Evolutionary conservation across 108 stramenopile species (phyloP).

Genomic region (Skeletonema tropicum): DNA sequence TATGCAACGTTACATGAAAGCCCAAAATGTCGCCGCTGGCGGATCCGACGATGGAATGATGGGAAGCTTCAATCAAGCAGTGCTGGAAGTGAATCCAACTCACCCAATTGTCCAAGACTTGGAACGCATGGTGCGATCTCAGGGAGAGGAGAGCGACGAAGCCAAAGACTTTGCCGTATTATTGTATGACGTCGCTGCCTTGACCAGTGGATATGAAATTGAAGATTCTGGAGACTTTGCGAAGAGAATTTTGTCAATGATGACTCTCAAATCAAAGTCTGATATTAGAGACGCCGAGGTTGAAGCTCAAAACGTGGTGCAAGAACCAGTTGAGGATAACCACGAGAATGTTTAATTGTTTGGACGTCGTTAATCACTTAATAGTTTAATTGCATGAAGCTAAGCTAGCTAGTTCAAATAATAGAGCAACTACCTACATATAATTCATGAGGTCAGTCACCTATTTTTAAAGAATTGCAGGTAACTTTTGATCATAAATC

Average conservation of each 20-base stretch:
- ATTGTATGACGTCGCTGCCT: constrained; percentile 93
- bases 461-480: constrained; percentile 7
- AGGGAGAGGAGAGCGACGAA: constrained; percentile 53
- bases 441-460: not conserved
- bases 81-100: constrained; percentile 95
- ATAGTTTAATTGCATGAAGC: not conserved
- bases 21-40: constrained; percentile 92
- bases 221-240: constrained; percentile 87
- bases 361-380: not conserved
- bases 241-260: constrained; percentile 82
- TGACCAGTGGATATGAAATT: constrained; percentile 96
- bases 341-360: constrained; percentile 12
- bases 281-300: constrained; percentile 46
- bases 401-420: not conserved
- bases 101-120: constrained; percentile 92
- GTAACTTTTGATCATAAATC: constrained; percentile 21
- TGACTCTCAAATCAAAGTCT: constrained; percentile 55
- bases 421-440: not conserved
- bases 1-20: constrained; percentile 98
- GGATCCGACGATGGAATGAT: constrained; percentile 63
- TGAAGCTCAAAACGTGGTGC: constrained; percentile 14
- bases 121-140: constrained; percentile 60
- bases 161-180: constrained; percentile 82
- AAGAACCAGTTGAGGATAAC: constrained; percentile 4
- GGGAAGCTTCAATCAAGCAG: constrained; percentile 84